These are phyloP conservation scores for Cyclotella atomus DNA, from an alignment of 108 stramenopile genomes.

Conservation along the genomic window DNA sequence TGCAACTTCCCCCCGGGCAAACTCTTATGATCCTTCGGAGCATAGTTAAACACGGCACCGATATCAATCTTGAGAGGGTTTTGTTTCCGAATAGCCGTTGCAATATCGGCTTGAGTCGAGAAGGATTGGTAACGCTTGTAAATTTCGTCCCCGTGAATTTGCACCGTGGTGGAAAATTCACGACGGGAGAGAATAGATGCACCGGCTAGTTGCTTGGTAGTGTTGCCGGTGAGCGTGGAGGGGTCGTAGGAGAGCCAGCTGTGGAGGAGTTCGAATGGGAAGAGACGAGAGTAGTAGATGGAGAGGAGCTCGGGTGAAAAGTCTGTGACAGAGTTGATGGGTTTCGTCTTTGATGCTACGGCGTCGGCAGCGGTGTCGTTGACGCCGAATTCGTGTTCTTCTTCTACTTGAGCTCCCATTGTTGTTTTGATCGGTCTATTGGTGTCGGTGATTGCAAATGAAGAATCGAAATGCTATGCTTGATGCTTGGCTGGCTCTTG, in stretches of 20 bases:
- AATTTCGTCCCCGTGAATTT: conserved; percentile 87
- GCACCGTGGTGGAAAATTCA: conserved; percentile 98
- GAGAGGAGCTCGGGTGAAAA: conserved; percentile 92
- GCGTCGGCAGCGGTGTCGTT: not conserved
- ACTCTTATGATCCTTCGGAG: conserved; percentile 88
- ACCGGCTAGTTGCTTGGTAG: conserved; percentile 6
- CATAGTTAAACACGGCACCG: conserved; percentile 95
- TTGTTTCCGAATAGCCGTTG: conserved; percentile 69
- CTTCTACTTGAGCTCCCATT: conserved; percentile 15
- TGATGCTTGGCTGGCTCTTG: too few species aligned
- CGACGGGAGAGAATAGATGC: conserved; percentile 68
- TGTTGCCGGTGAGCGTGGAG: conserved; percentile 3
- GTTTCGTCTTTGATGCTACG: conserved; percentile 4
- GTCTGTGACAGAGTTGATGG: conserved; percentile 47
- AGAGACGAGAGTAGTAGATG: conserved; percentile 89
- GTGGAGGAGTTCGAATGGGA: conserved; percentile 88
- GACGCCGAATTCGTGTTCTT: conserved; percentile 21
- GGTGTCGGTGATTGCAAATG: too few species aligned
- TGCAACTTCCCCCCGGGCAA: conserved; percentile 66
- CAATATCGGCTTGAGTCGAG: conserved; percentile 75
- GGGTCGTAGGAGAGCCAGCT: conserved; percentile 76
- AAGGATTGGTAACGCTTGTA: conserved; percentile 98
- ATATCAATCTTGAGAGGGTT: conserved; percentile 99
- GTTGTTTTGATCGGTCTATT: not conserved
- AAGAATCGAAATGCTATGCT: too few species aligned